phyloP scores from a whole-genome alignment of 306 rosid genomes.

The Rosa rugosa region DNA sequence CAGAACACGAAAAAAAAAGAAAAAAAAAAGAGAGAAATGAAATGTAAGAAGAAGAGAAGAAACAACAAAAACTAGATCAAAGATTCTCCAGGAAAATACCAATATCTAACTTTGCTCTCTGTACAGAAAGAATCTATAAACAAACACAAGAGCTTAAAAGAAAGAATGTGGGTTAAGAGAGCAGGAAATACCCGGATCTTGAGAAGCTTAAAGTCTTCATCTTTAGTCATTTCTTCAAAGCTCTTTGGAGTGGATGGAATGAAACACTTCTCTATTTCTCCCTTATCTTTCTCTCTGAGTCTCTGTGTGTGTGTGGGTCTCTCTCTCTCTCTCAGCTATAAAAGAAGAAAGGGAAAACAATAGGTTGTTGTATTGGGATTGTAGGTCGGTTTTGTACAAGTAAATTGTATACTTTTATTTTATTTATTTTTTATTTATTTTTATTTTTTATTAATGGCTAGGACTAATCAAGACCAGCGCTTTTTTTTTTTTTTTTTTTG shows the following conservation, averaged over 20 bases:
- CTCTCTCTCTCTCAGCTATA: background rate
- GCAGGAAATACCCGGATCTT: conserved; percentile 74
- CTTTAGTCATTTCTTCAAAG: conserved; percentile 85
- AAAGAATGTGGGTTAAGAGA: conserved; percentile 33
- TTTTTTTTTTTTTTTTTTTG: background rate
- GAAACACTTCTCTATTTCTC: no score
- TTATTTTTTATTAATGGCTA: no score
- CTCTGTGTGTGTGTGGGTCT: background rate
- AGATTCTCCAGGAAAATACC: conserved; percentile 46
- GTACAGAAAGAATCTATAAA: conserved; percentile 1
- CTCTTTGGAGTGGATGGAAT: conserved; percentile 44
- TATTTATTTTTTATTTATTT: no score
- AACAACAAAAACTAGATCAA: conserved; percentile 33
- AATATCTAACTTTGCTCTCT: conserved; percentile 30
- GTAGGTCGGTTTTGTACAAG: conserved; percentile 31
- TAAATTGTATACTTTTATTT: background rate
- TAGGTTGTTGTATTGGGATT: background rate
- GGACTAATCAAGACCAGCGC: no score
- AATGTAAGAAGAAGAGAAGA: conserved; percentile 23
- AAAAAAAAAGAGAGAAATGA: background rate
- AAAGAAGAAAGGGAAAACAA: background rate
- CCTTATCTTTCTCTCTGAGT: no score
- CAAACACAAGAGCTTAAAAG: conserved; percentile 22
- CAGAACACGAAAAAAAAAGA: conserved; percentile 54
- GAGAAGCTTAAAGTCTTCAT: conserved; percentile 92